Conservation (phyloP, 352 stramenopile species). For the Globisporangium alternatum region DNA sequence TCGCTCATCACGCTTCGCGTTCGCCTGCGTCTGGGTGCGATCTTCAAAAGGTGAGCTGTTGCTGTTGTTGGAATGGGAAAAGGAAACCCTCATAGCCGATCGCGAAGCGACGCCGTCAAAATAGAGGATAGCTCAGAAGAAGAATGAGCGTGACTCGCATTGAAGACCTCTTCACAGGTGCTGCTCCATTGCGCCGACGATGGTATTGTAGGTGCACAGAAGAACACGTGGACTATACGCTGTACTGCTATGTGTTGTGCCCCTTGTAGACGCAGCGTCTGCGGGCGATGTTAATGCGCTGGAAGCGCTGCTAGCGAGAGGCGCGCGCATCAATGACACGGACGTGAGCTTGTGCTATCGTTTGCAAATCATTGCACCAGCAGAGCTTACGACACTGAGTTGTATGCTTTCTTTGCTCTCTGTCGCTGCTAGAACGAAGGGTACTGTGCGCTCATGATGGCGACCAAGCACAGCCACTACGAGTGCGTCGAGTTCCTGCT, state of each 20-base stretch:
- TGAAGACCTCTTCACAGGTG: constrained; percentile 65
- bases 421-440: constrained; percentile 39
- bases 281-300: constrained; percentile 37
- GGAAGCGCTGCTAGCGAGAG: constrained; percentile 35
- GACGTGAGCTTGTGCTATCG: background rate
- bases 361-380: background rate
- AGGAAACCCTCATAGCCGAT: constrained; percentile 14
- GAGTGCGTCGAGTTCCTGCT: constrained; percentile 58
- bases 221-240: background rate
- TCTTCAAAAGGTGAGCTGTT: background rate
- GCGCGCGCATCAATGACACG: constrained; percentile 51
- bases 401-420: background rate
- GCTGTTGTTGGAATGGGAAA: background rate
- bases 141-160: constrained; percentile 54
- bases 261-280: constrained; percentile 36
- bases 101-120: constrained; percentile 16
- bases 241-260: background rate
- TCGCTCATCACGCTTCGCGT: constrained; percentile 34
- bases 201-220: background rate
- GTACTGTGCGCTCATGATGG: constrained; percentile 57
- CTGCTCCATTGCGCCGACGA: background rate
- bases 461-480: constrained; percentile 48
- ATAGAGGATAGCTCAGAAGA: background rate
- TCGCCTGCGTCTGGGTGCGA: background rate
- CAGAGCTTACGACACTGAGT: too few relatives aligned